Evolutionary conservation across 352 stramenopile genomes (phyloP).

Genomic region (Globisporangium abappressorium): DNA sequence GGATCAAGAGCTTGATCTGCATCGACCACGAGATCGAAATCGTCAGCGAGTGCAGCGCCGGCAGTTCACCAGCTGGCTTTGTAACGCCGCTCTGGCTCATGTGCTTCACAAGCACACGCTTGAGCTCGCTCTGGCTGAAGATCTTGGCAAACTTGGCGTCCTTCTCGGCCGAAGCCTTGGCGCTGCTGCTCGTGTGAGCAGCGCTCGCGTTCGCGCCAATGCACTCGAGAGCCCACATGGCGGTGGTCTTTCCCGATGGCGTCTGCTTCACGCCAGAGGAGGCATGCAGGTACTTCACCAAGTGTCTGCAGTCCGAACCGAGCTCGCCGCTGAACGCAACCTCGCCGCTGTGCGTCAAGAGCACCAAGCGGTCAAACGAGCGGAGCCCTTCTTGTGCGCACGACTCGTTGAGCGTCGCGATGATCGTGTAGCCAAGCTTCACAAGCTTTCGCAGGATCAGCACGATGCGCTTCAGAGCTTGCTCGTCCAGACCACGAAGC

Average conservation of each 20-base stretch:
- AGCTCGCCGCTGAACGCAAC: conserved; percentile 22
- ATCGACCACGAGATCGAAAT: conserved; percentile 6
- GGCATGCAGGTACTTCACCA: conserved; percentile 19
- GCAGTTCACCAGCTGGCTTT: conserved; percentile 8
- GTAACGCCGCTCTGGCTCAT: conserved; percentile 14
- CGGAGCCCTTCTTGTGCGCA: conserved; percentile 13
- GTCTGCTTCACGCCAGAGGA: conserved; percentile 17
- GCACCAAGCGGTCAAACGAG: conserved; percentile 20
- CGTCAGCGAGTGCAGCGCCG: conserved; percentile 7
- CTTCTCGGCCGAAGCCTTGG: conserved; percentile 7
- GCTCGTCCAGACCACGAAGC: conserved; percentile 68
- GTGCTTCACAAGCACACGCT: conserved; percentile 17
- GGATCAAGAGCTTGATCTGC: conserved; percentile 32
- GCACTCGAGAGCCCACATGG: conserved; percentile 19
- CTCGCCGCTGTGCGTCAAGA: conserved; percentile 19
- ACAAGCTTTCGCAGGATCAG: conserved; percentile 12
- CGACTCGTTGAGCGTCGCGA: conserved; percentile 20
- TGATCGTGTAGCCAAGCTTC: conserved; percentile 13
- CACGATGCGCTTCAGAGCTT: conserved; percentile 37
- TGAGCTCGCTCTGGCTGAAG: conserved; percentile 25
- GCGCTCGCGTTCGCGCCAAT: conserved; percentile 7
- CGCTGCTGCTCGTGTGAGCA: conserved; percentile 4
- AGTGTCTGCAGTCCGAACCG: conserved; percentile 13
- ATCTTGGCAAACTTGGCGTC: conserved; percentile 22
- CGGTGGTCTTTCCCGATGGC: conserved; percentile 8